A percentile compares a stretch with the other conserved stretches of the same genome.
These are phyloP conservation scores for Betula pendula DNA, from an alignment of 306 rosid genomes.

Conservation along the genomic window DNA sequence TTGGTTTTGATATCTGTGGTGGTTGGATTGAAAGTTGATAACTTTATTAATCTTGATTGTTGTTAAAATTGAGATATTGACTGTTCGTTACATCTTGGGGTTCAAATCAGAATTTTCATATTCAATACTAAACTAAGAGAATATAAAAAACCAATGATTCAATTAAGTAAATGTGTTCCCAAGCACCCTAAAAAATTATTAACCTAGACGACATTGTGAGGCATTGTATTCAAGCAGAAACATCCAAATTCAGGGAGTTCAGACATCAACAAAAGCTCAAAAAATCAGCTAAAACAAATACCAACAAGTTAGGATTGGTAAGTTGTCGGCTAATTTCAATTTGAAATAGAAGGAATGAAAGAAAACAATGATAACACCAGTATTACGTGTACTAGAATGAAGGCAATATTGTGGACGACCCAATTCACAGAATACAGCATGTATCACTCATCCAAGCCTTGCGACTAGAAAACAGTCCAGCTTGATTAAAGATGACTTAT, in stretches of 20 bases:
- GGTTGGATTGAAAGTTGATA: too few relatives aligned
- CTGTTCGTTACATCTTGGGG: too few relatives aligned
- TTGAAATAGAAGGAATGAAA: not conserved
- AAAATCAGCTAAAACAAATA: conserved; percentile 1
- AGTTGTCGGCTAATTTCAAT: not conserved
- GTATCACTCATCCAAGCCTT: not conserved
- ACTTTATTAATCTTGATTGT: too few relatives aligned
- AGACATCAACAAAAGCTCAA: not conserved
- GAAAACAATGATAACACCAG: not conserved
- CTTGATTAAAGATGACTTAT: not conserved
- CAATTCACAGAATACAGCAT: not conserved
- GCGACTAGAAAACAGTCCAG: not conserved
- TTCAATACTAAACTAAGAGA: too few relatives aligned
- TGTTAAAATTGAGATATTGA: too few relatives aligned
- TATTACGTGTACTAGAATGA: not conserved
- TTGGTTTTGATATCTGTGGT: too few relatives aligned
- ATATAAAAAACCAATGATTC: too few relatives aligned
- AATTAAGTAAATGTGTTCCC: not conserved
- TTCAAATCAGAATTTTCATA: too few relatives aligned
- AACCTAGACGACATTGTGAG: not conserved
- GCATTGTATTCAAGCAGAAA: not conserved
- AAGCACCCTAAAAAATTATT: not conserved
- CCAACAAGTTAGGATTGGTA: not conserved
- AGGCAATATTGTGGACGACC: too few relatives aligned
- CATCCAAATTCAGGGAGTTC: not conserved